These are phyloP conservation scores for Plasmodium knowlesi DNA, from an alignment of 169 alveolate genomes.

Conservation along the genomic window DNA sequence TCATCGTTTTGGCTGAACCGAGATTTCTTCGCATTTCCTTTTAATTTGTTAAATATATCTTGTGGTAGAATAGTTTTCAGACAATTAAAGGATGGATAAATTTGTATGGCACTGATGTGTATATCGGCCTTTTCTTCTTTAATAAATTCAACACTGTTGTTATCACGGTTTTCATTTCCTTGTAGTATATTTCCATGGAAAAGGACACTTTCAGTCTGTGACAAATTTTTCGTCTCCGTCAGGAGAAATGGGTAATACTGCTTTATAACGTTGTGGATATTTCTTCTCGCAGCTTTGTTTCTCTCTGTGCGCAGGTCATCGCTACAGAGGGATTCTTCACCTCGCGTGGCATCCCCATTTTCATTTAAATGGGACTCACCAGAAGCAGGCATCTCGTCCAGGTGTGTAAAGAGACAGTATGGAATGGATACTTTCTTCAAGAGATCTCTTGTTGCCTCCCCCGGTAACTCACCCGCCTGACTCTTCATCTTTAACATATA, in stretches of 20 bases:
- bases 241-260: slow-evolving; percentile 57
- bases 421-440: slow-evolving; percentile 8
- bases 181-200: slow-evolving; percentile 64
- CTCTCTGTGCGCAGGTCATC: not conserved
- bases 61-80: slow-evolving; percentile 27
- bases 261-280: slow-evolving; percentile 35
- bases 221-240: slow-evolving; percentile 43
- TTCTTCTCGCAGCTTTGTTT: slow-evolving; percentile 22
- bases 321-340: not conserved
- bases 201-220: slow-evolving; percentile 9
- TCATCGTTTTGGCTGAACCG: slow-evolving; percentile 18
- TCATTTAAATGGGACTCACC: not conserved
- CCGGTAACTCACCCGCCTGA: not conserved
- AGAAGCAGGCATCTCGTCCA: not conserved
- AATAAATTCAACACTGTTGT: not conserved
- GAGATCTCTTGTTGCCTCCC: not conserved
- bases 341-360: not conserved
- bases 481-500: slow-evolving; percentile 12
- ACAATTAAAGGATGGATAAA: slow-evolving; percentile 46
- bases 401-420: slow-evolving; percentile 8
- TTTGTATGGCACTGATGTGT: slow-evolving; percentile 8
- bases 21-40: slow-evolving; percentile 22
- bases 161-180: not conserved
- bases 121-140: not conserved
- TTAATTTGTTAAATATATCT: slow-evolving; percentile 20